phyloP scores from a whole-genome alignment of 208 protist species.

The Leishmania gerbilli region DNA sequence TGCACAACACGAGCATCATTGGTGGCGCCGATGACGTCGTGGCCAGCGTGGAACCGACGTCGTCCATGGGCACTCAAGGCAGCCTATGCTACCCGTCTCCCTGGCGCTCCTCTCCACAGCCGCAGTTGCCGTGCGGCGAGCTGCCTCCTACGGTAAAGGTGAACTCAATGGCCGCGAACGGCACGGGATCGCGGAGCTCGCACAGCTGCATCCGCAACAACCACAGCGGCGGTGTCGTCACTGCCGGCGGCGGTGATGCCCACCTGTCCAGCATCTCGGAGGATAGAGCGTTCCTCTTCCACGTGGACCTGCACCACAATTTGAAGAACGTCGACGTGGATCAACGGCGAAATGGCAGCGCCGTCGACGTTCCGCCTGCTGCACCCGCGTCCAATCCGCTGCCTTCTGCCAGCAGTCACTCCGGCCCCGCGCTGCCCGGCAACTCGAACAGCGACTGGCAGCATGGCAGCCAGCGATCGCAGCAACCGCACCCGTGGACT shows the following conservation, averaged over 20 bases:
- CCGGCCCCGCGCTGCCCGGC: slow-evolving; percentile 9
- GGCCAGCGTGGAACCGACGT: not conserved
- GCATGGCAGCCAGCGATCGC: not conserved
- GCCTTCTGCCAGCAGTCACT: slow-evolving; percentile 8
- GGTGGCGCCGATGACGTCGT: not conserved
- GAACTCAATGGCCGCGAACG: not conserved
- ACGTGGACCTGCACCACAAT: slow-evolving; percentile 1
- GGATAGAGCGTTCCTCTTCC: not conserved
- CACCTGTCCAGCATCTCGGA: not conserved
- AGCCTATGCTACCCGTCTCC: not conserved
- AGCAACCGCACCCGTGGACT: slow-evolving; percentile 3
- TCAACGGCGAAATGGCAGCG: not conserved
- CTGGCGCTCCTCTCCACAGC: not conserved
- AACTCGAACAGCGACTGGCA: slow-evolving; percentile 19
- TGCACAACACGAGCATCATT: not conserved
- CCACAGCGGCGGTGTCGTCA: not conserved
- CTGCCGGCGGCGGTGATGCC: not conserved
- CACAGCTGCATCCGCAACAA: not conserved
- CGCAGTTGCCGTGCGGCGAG: not conserved
- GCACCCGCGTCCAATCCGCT: not conserved
- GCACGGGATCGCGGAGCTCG: not conserved
- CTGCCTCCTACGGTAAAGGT: not conserved
- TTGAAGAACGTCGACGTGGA: not conserved
- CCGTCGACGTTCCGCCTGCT: not conserved
- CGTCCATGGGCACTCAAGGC: not conserved